Percentiles rank a stretch among this genome's conserved stretches.
Evolutionary conservation across 2,329 filamentous ascomycete species (phyloP).

Genomic region (Zymoseptoria pseudotritici): DNA sequence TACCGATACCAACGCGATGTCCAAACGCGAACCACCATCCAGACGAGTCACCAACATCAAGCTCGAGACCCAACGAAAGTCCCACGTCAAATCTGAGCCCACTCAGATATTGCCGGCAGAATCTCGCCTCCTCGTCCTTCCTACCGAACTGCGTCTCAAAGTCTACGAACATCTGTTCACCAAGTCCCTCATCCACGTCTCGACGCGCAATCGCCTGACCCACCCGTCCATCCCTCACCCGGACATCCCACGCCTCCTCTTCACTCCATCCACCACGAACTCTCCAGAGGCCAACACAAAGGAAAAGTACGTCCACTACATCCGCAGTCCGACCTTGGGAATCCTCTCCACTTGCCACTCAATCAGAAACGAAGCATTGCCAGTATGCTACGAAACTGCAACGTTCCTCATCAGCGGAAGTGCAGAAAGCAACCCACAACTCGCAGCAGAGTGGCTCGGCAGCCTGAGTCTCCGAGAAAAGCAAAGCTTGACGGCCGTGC

Average conservation of each 20-base stretch:
- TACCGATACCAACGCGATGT: neutral
- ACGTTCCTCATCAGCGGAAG: too few species aligned
- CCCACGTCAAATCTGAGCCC: neutral
- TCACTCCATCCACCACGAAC: neutral
- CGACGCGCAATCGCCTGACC: neutral
- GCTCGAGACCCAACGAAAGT: neutral
- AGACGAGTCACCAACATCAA: neutral
- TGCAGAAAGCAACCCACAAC: too few species aligned
- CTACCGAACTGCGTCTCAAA: neutral
- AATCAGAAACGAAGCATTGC: neutral
- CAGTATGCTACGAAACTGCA: neutral
- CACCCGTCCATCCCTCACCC: neutral
- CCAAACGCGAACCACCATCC: neutral
- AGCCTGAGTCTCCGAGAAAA: too few species aligned
- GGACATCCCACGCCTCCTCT: neutral
- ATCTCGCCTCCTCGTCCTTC: neutral
- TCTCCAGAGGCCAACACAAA: neutral
- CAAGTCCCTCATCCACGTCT: neutral
- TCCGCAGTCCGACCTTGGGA: neutral
- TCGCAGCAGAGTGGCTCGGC: too few species aligned
- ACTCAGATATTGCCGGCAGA: neutral
- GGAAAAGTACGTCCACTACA: neutral
- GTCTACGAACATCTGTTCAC: neutral
- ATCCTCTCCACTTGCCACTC: neutral
- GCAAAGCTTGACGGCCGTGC: too few species aligned